phyloP scores from a whole-genome alignment of 345 rosid genomes.

The Kernera saxatilis region DNA sequence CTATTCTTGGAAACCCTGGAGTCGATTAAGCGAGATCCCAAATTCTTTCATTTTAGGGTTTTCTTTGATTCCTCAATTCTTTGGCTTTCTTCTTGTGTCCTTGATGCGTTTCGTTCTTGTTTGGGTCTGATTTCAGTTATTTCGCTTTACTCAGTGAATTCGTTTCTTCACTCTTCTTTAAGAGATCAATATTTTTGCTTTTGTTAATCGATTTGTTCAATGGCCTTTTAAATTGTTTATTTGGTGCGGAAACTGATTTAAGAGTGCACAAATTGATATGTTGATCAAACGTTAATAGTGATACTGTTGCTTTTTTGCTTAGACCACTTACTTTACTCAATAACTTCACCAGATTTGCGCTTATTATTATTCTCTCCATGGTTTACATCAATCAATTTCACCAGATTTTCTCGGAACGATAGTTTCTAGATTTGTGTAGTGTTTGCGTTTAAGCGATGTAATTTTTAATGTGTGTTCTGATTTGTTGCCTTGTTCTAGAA shows the following conservation, averaged over 20 bases:
- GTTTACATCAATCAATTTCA: no score
- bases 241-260: neutral
- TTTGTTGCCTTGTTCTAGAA: no score
- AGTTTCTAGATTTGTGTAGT: no score
- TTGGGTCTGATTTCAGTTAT: neutral
- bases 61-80: constrained; percentile 2
- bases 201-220: neutral
- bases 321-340: no score
- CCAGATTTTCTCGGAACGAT: no score
- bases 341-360: no score
- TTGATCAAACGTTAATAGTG: neutral
- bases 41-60: constrained; percentile 12
- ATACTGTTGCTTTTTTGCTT: no score
- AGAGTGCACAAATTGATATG: neutral
- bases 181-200: neutral
- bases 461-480: no score
- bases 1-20: neutral
- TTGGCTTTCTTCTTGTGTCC: neutral
- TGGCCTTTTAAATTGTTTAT: no score
- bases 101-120: neutral
- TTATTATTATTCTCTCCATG: no score
- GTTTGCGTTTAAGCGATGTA: no score
- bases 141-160: neutral
- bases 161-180: neutral
- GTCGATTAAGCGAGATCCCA: constrained; percentile 8